phyloP scores from a whole-genome alignment of 352 stramenopile species.

The Blastocystis sp. region DNA sequence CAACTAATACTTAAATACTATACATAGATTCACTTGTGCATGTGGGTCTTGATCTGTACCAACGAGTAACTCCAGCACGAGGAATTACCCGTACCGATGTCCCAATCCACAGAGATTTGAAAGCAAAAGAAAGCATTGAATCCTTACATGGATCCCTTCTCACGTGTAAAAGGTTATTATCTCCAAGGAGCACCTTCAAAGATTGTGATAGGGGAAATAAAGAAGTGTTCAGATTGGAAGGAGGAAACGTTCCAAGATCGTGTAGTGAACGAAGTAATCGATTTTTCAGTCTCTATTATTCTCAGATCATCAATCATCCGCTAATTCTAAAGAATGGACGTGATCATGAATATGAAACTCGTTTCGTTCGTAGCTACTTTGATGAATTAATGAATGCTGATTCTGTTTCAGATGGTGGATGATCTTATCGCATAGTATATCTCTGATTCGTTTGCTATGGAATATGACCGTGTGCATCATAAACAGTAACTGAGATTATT shows the following conservation, averaged over 20 bases:
- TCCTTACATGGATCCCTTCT: constrained; percentile 11
- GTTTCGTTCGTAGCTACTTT: constrained; percentile 29
- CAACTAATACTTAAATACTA: not conserved
- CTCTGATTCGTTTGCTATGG: constrained; percentile 8
- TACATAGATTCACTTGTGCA: not conserved
- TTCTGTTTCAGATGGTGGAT: not conserved
- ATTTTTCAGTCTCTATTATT: not conserved
- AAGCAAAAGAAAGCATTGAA: not conserved
- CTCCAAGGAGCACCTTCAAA: constrained; percentile 17
- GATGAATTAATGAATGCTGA: constrained; percentile 33
- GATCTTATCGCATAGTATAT: constrained; percentile 1
- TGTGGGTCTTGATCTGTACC: not conserved
- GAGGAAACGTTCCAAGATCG: constrained; percentile 45
- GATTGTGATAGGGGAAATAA: not conserved
- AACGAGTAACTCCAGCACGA: not conserved
- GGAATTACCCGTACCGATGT: not conserved
- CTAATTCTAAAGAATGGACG: constrained; percentile 44
- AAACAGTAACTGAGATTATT: not conserved
- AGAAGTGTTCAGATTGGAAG: constrained; percentile 4
- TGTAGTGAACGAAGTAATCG: constrained; percentile 20
- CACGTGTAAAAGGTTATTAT: not conserved
- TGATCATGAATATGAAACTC: constrained; percentile 35
- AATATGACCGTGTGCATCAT: constrained; percentile 44
- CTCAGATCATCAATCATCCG: constrained; percentile 45
- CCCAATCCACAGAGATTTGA: not conserved